Evolutionary conservation across 441 rosid species (phyloP).

Genomic region (Adansonia rubrostipa): DNA sequence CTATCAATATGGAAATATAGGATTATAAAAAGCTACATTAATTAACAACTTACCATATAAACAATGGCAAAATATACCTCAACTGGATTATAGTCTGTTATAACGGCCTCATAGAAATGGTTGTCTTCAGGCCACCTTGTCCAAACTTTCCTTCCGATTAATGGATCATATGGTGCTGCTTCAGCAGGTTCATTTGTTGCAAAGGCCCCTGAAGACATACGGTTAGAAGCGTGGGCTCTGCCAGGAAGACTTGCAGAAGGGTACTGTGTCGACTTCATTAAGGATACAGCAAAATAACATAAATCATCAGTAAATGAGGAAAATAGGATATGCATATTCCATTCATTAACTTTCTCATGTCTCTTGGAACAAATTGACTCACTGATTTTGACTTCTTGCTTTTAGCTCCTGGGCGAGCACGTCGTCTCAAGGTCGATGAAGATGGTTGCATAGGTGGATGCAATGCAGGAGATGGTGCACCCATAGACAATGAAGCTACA

Average conservation of each 20-base stretch:
- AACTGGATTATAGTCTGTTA: slow-evolving; percentile 73
- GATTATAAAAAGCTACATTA: slow-evolving; percentile 25
- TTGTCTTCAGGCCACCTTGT: slow-evolving; percentile 99
- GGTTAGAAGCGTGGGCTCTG: slow-evolving; percentile 61
- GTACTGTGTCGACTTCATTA: slow-evolving; percentile 64
- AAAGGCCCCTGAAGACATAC: slow-evolving; percentile 52
- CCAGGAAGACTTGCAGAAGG: slow-evolving; percentile 63
- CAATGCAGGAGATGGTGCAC: slow-evolving; percentile 82
- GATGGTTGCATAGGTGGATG: slow-evolving; percentile 86
- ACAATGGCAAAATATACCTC: slow-evolving; percentile 52
- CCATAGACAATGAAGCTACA: slow-evolving; percentile 76
- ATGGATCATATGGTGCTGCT: slow-evolving; percentile 60
- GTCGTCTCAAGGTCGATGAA: slow-evolving; percentile 73
- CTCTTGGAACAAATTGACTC: slow-evolving; percentile 39
- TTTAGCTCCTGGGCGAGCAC: slow-evolving; percentile 73
- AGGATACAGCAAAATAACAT: slow-evolving; percentile 35
- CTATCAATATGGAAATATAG: slow-evolving; percentile 46
- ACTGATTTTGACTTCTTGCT: slow-evolving; percentile 92
- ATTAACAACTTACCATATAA: slow-evolving; percentile 24
- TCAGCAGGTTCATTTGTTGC: slow-evolving; percentile 65
- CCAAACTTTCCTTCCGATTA: slow-evolving; percentile 90
- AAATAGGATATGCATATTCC: background rate
- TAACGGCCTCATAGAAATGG: slow-evolving; percentile 86
- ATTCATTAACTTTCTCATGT: slow-evolving; percentile 21
- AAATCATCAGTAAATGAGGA: slow-evolving; percentile 8